These are phyloP conservation scores for Hypoxylon sp. DNA, from an alignment of 2,329 filamentous ascomycete species.

Conservation along the genomic window DNA sequence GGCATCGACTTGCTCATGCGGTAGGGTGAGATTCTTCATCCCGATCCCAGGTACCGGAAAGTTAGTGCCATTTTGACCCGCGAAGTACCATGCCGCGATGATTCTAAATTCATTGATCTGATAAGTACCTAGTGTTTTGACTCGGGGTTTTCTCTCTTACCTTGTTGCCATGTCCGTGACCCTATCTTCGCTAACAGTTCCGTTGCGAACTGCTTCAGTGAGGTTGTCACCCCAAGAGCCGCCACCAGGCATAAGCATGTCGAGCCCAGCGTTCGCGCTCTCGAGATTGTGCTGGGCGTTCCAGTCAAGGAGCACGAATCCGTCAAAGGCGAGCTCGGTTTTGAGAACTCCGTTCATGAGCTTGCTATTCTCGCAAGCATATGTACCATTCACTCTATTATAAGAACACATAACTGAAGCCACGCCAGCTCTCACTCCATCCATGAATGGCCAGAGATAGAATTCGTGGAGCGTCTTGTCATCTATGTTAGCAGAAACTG, in stretches of 20 bases:
- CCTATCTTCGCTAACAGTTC: slow-evolving; percentile 78
- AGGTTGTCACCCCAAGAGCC: slow-evolving; percentile 76
- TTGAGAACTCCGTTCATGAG: slow-evolving; percentile 78
- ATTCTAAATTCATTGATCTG: slow-evolving; percentile 67
- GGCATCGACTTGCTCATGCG: slow-evolving; percentile 65
- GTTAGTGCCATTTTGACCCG: slow-evolving; percentile 64
- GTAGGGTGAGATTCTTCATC: slow-evolving; percentile 72
- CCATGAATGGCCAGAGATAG: slow-evolving; percentile 77
- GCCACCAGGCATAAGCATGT: slow-evolving; percentile 78
- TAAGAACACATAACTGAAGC: slow-evolving; percentile 77
- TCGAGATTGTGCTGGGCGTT: slow-evolving; percentile 73
- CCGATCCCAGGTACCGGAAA: slow-evolving; percentile 64
- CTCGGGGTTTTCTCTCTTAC: slow-evolving; percentile 59
- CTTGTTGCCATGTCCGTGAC: slow-evolving; percentile 85
- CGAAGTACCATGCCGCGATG: slow-evolving; percentile 71
- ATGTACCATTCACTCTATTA: slow-evolving; percentile 79
- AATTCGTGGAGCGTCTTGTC: slow-evolving; percentile 76
- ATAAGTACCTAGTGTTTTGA: slow-evolving; percentile 46
- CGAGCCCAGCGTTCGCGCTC: slow-evolving; percentile 71
- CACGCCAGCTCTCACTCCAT: slow-evolving; percentile 70
- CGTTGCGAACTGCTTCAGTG: slow-evolving; percentile 81
- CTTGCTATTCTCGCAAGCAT: slow-evolving; percentile 80
- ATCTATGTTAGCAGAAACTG: slow-evolving; percentile 73
- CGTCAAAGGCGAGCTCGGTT: slow-evolving; percentile 74
- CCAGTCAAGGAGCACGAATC: slow-evolving; percentile 80